phyloP scores from a whole-genome alignment of 129 eudicot species.

The Saposhnikovia divaricata region DNA sequence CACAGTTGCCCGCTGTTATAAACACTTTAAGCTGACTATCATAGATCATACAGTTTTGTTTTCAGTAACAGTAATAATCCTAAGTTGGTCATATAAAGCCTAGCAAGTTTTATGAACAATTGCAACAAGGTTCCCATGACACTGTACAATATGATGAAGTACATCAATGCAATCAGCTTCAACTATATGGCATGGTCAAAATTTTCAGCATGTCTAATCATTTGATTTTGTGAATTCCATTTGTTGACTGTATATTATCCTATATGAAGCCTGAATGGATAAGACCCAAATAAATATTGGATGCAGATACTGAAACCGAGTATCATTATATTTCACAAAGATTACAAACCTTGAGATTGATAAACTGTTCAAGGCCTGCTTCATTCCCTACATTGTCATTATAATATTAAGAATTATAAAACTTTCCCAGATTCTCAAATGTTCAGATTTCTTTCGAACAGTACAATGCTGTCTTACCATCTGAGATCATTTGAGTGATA shows the following conservation, averaged over 20 bases:
- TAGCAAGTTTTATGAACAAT: neutral
- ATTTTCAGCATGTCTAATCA: conserved; percentile 12
- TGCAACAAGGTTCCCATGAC: neutral
- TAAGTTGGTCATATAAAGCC: neutral
- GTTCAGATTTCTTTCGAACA: neutral
- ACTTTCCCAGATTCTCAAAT: neutral
- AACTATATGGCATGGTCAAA: neutral
- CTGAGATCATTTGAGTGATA: conserved; percentile 22
- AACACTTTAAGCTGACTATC: neutral
- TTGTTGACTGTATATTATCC: neutral
- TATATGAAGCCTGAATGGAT: neutral
- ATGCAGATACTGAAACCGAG: neutral
- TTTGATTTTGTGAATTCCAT: neutral
- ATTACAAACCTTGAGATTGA: conserved; percentile 41
- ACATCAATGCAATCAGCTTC: neutral
- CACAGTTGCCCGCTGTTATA: neutral
- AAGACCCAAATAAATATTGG: neutral
- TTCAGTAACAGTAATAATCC: neutral
- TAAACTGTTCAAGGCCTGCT: conserved; percentile 21
- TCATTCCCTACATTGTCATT: conserved; percentile 36
- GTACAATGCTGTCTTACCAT: conserved; percentile 12
- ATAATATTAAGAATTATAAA: neutral
- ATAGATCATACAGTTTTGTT: neutral
- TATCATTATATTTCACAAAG: neutral
- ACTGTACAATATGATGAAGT: neutral